Base-by-base conservation (phyloP, 345 rosid genomes). In the Eucalyptus cladocalyx region DNA sequence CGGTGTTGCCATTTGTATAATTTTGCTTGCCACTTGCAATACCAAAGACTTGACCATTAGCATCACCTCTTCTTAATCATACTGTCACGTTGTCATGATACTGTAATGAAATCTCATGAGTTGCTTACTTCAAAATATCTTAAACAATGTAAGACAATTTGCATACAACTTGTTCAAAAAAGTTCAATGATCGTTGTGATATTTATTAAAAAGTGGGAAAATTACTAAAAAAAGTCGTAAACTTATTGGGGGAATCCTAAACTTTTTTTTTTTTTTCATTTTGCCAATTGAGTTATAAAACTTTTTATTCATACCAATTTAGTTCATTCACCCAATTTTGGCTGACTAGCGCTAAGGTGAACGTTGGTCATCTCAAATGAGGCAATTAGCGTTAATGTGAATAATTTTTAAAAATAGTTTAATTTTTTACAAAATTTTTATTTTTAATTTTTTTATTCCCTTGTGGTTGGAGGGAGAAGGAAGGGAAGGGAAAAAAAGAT, bases 281-380 rank as follows among this genome's bases (percentile, higher is more conserved):
- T 53, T 18, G 0, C 0, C 24, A 53, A 3, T 19, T 53, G 2
- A 53, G 24, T 53, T 1, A 53, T 53, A 53, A 53, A 19, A 53
- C 0, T 53, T 53, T 53, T 53, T 19, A 19, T 19, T 53, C 0
- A 0, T 19, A 0, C 2, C 24, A 53, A 53, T 53, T 53, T 0
- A 7, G 0, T 53, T 0, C 0, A 53, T 53, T 53, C 24, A 18
- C 0, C 10, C 2, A 53, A 53, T 53, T 53, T 53, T 53, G 10
- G 4, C 56, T 0, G 0, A 0, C 0, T 53, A 53, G 9, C 2
- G 4, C 24, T 53, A 18, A 51, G 1, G 0, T 53, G 23, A 53
- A 53, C 2, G 0, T 7, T 53, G 0, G 56, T 53, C 2, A 18
- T 53, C 23, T 18, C 2, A 53, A 9, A 18, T 51, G 56, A 0